These are phyloP conservation scores for Saccharomycodes ludwigii DNA, from an alignment of 805 yeast species.

Conservation along the genomic window DNA sequence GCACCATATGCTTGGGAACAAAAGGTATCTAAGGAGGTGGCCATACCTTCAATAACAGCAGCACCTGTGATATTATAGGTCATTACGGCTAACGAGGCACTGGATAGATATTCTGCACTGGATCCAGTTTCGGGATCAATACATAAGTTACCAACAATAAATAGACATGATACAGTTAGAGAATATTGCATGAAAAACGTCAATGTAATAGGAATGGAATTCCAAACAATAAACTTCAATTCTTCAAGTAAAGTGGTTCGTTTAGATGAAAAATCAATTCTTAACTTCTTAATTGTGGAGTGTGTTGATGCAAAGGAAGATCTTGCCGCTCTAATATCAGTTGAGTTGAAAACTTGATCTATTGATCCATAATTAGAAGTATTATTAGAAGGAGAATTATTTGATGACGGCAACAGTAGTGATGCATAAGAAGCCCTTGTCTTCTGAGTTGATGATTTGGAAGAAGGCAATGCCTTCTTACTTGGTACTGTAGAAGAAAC, in stretches of 20 bases:
- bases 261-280: too few relatives aligned
- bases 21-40: conserved; percentile 62
- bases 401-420: too few relatives aligned
- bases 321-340: too few relatives aligned
- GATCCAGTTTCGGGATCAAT: conserved; percentile 30
- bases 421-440: too few relatives aligned
- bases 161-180: conserved; percentile 63
- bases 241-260: conserved; percentile 1
- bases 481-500: too few relatives aligned
- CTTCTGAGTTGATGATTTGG: too few relatives aligned
- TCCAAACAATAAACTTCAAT: conserved; percentile 2
- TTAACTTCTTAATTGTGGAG: too few relatives aligned
- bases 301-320: too few relatives aligned
- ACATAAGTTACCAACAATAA: conserved; percentile 55
- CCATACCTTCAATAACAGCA: conserved; percentile 58
- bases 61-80: conserved; percentile 58
- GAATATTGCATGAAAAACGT: conserved; percentile 62
- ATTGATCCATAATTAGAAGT: too few relatives aligned
- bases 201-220: conserved; percentile 34
- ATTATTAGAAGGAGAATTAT: too few relatives aligned
- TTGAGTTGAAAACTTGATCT: too few relatives aligned
- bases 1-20: conserved; percentile 74
- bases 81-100: conserved; percentile 63
- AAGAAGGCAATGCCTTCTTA: too few relatives aligned
- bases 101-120: conserved; percentile 43